Percentiles rank a stretch among this genome's conserved stretches.
Evolutionary conservation across 306 rosid genomes (phyloP).

Genomic region (Vachellia pachyceras): DNA sequence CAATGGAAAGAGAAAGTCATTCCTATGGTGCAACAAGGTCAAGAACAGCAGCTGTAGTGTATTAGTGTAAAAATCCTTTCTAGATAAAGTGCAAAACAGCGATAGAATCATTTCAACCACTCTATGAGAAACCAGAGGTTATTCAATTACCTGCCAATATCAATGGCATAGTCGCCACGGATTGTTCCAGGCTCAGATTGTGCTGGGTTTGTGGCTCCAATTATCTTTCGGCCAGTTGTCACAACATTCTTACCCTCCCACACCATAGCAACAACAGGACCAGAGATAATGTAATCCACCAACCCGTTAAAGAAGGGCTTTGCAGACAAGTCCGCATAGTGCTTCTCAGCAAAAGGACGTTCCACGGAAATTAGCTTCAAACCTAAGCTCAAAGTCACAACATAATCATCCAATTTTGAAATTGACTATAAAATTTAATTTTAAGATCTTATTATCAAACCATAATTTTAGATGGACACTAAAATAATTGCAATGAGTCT

Average conservation of each 20-base stretch:
- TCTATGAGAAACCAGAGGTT: neutral
- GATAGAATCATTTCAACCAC: neutral
- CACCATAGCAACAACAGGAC: slow-evolving; percentile 97
- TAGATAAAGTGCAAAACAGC: neutral
- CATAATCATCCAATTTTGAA: neutral
- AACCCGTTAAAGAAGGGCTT: slow-evolving; percentile 88
- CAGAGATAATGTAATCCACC: slow-evolving; percentile 88
- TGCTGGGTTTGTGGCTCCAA: slow-evolving; percentile 93
- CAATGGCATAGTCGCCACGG: slow-evolving; percentile 91
- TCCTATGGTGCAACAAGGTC: neutral
- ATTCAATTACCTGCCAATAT: slow-evolving; percentile 75
- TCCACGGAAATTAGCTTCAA: slow-evolving; percentile 82
- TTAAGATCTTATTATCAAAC: neutral
- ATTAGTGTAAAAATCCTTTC: neutral
- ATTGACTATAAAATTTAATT: neutral
- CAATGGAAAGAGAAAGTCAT: neutral
- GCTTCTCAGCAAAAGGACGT: slow-evolving; percentile 84
- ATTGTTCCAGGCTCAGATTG: slow-evolving; percentile 91
- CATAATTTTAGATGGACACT: neutral
- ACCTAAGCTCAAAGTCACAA: slow-evolving; percentile 51
- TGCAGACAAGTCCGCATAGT: slow-evolving; percentile 85
- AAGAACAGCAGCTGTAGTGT: neutral
- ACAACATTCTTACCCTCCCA: slow-evolving; percentile 97
- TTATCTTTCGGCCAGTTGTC: slow-evolving; percentile 77
- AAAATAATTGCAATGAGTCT: neutral